Evolutionary conservation across 1,284 basidiomycete species (phyloP), one percentile per base, ranked within the genome.

Genomic region (Leucoagaricus sp.): DNA sequence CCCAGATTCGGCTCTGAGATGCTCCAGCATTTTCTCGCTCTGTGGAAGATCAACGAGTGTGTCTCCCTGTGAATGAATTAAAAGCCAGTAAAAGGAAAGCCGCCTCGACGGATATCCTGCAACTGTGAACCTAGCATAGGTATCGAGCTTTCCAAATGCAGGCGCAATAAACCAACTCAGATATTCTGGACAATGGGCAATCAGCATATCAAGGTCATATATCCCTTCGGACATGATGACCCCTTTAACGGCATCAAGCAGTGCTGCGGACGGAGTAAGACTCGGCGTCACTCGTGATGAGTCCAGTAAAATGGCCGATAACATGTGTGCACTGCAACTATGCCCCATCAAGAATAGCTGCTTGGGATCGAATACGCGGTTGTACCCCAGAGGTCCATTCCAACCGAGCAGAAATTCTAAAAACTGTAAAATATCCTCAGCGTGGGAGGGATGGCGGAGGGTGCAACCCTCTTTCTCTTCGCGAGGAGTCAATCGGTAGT

Each of bases 261-360:
- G 70, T 2, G 63, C 54, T 3, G 71, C 60, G 6, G 82, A 69
- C 0, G 88, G 87, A 9, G 68, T 66, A 26, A 86, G 73, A 15
- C 71, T 60, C 1, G 76, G 72, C 23, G 74, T 73, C 25, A 65
- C 60, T 1, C 65, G 56, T 6, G 76, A 72, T 9, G 85, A 81
- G 64, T 82, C 75, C 58, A 92, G 75, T 66, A 90, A 79, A 31
- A 92, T 81, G 51, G 84, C 82, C 33, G 81, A 69, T n/a, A 92
- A 72, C 76, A 93, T 92, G 69, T 93, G 91, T 3, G 91, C 87
- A 59, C 84, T 77, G 69, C 89, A 91, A 70, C 87, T 90, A 69
- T 93, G 90, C 15, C 89, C 89, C 40, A 91, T 73, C 44, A 91
- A 74, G 69, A 82, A 81, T 50, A 92, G 65, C 28, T 62, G 61